These are phyloP conservation scores for Globisporangium cederbergense DNA, from an alignment of 352 stramenopile genomes.

Conservation along the genomic window DNA sequence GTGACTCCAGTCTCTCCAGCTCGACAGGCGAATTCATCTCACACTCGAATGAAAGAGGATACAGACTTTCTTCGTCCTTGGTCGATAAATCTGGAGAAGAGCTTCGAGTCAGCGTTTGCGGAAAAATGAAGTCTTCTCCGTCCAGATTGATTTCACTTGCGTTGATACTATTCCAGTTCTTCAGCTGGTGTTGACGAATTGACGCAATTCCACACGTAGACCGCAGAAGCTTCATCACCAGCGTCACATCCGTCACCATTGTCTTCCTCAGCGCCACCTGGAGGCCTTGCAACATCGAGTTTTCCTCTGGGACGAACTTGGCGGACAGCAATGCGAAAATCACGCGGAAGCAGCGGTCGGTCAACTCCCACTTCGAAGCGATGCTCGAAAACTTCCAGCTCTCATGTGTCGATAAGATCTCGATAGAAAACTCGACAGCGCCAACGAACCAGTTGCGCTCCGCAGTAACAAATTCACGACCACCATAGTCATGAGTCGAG, in stretches of 20 bases:
- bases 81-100: conserved; percentile 6
- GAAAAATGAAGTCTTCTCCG: conserved; percentile 14
- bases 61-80: conserved; percentile 16
- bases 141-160: conserved; percentile 6
- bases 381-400: conserved; percentile 55
- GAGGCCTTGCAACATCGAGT: conserved; percentile 43
- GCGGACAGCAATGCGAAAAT: conserved; percentile 45
- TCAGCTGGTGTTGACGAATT: conserved; percentile 9
- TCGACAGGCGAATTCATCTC: conserved; percentile 20
- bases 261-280: conserved; percentile 44
- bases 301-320: conserved; percentile 31
- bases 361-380: conserved; percentile 37
- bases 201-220: conserved; percentile 33
- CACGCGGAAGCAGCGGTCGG: conserved; percentile 50
- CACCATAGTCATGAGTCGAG: background rate
- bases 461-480: conserved; percentile 15
- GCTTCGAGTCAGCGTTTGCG: conserved; percentile 1
- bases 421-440: conserved; percentile 52
- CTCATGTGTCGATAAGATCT: conserved; percentile 57
- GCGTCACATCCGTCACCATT: conserved; percentile 42
- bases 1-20: conserved; percentile 30
- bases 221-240: conserved; percentile 61
- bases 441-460: conserved; percentile 48
- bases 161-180: conserved; percentile 18
- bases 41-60: conserved; percentile 33